Evolutionary conservation across 139 green algal species (phyloP).

Genomic region (Cymbomonas tetramitiformis): DNA sequence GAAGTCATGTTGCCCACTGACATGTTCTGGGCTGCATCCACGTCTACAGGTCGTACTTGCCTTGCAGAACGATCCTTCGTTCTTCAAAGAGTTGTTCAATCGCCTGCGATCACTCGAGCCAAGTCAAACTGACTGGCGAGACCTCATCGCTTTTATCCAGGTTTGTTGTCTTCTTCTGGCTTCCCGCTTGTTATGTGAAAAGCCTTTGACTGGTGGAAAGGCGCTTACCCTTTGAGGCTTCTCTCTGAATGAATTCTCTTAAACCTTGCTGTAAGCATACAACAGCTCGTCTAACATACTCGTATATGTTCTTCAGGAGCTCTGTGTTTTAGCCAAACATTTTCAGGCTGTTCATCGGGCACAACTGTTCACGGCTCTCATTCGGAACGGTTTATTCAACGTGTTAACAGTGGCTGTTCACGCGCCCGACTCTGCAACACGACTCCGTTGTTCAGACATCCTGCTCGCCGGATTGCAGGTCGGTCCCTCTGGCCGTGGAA

Average conservation of each 20-base stretch:
- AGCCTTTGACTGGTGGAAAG: too few species aligned
- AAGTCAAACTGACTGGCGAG: constrained; percentile 38
- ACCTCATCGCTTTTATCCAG: constrained; percentile 71
- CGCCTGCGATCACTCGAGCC: constrained; percentile 29
- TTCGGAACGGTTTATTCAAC: constrained; percentile 71
- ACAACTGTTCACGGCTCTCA: constrained; percentile 47
- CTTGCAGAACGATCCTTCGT: constrained; percentile 45
- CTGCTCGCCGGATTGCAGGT: too few species aligned
- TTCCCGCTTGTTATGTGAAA: too few species aligned
- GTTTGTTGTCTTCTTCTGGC: constrained; percentile 25
- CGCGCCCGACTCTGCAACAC: constrained; percentile 23
- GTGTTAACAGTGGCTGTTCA: constrained; percentile 44
- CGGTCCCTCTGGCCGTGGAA: too few species aligned
- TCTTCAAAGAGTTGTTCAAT: constrained; percentile 72
- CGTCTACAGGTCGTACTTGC: constrained; percentile 27
- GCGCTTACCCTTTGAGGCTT: too few species aligned
- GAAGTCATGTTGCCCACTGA: neutral
- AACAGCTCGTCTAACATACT: neutral
- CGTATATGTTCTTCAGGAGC: constrained; percentile 56
- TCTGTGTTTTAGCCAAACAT: constrained; percentile 68
- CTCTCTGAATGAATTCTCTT: too few species aligned
- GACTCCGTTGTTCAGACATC: too few species aligned
- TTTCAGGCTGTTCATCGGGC: constrained; percentile 50
- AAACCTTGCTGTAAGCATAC: neutral
- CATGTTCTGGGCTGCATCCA: neutral